Percentiles rank a stretch among this genome's conserved stretches.
phyloP scores from a whole-genome alignment of 2,329 filamentous ascomycete species.

The Colletotrichum brevisporum region DNA sequence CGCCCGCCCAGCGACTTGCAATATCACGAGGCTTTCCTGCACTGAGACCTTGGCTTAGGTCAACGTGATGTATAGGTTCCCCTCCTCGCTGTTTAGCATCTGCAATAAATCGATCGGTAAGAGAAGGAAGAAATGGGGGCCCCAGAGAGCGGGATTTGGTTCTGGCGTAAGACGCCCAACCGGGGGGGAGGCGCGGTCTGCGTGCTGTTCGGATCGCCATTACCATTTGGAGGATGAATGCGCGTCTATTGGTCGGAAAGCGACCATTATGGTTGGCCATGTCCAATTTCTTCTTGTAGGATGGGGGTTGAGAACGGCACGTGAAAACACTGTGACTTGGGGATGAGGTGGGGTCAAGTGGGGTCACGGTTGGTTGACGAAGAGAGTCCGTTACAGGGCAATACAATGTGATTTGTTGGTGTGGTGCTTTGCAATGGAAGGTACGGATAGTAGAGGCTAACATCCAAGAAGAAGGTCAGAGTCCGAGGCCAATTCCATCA shows the following conservation, averaged over 20 bases:
- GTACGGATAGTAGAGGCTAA: too few species aligned
- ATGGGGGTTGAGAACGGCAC: neutral
- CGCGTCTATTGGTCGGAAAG: constrained; percentile 16
- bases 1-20: neutral
- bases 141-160: neutral
- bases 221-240: neutral
- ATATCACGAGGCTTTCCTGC: neutral
- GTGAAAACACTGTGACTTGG: neutral
- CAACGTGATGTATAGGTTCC: neutral
- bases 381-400: neutral
- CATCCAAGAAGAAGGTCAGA: too few species aligned
- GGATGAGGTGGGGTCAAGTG: neutral
- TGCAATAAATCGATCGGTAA: neutral
- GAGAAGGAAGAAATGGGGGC: neutral
- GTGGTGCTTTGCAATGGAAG: too few species aligned
- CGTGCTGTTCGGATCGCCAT: neutral
- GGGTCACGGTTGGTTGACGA: constrained; percentile 5
- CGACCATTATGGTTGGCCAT: constrained; percentile 2
- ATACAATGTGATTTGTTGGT: neutral
- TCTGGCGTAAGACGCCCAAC: constrained; percentile 15
- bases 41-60: constrained; percentile 2
- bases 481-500: too few species aligned
- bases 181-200: neutral
- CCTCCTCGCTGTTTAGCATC: neutral
- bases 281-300: neutral